phyloP scores from a whole-genome alignment of 352 stramenopile species.

The Globisporangium ultimum region DNA sequence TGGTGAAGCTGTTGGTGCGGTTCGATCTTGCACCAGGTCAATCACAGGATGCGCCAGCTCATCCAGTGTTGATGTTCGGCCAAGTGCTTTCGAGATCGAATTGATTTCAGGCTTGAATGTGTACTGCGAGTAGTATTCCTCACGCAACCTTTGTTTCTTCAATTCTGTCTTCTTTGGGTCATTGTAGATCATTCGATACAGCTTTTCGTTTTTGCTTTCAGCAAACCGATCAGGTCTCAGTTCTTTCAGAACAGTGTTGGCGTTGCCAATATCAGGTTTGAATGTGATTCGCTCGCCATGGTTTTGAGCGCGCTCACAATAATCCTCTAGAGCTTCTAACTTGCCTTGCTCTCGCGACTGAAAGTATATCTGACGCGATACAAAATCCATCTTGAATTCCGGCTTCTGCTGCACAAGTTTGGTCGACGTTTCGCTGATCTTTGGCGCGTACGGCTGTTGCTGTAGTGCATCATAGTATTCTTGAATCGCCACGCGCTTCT shows the following conservation, averaged over 20 bases:
- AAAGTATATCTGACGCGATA: slow-evolving; percentile 66
- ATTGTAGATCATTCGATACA: slow-evolving; percentile 72
- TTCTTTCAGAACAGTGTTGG: slow-evolving; percentile 58
- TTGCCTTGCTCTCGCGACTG: slow-evolving; percentile 61
- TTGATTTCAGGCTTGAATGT: slow-evolving; percentile 82
- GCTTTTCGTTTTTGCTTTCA: slow-evolving; percentile 49
- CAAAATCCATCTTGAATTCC: slow-evolving; percentile 79
- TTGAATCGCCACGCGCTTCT: slow-evolving; percentile 55
- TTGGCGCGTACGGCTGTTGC: slow-evolving; percentile 52
- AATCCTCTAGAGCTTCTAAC: slow-evolving; percentile 49
- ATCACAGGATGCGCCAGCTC: slow-evolving; percentile 38
- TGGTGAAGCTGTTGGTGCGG: slow-evolving; percentile 2
- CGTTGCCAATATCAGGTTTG: slow-evolving; percentile 76
- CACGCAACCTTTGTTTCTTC: slow-evolving; percentile 53
- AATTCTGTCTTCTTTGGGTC: slow-evolving; percentile 54
- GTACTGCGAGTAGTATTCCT: slow-evolving; percentile 55
- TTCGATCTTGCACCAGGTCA: slow-evolving; percentile 17
- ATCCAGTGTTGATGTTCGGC: slow-evolving; percentile 36
- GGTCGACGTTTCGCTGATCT: slow-evolving; percentile 52
- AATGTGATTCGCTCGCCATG: slow-evolving; percentile 48
- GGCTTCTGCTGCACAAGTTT: slow-evolving; percentile 53
- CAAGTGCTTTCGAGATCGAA: slow-evolving; percentile 61
- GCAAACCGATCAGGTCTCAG: slow-evolving; percentile 55
- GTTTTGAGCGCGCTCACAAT: slow-evolving; percentile 29
- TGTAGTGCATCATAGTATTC: slow-evolving; percentile 70